Conservation (phyloP, 305 asterid genomes). For the Solanum hybrid region DNA sequence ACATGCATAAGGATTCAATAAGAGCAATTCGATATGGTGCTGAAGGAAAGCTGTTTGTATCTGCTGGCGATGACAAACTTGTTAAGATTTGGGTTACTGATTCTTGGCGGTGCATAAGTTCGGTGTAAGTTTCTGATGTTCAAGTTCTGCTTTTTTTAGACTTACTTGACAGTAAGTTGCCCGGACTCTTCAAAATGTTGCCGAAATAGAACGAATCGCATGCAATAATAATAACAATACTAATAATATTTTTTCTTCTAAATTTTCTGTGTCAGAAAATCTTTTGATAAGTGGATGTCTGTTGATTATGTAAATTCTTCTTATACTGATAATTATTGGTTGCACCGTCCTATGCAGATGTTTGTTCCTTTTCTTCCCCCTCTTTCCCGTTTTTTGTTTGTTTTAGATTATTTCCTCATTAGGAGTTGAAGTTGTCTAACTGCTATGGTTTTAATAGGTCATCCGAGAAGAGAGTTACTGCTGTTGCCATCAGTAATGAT, state of each 20-base stretch:
- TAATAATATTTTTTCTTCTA: background rate
- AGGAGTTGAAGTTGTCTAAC: background rate
- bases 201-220: background rate
- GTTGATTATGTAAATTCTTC: too few species aligned
- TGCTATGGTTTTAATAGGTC: slow-evolving; percentile 30
- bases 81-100: slow-evolving; percentile 73
- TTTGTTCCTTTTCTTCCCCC: too few species aligned
- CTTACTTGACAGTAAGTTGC: background rate
- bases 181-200: background rate
- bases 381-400: too few species aligned
- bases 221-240: background rate
- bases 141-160: background rate
- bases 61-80: slow-evolving; percentile 93
- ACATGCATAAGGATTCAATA: slow-evolving; percentile 56
- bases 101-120: slow-evolving; percentile 62
- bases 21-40: slow-evolving; percentile 68
- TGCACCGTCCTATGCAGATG: too few species aligned
- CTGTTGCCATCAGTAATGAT: slow-evolving; percentile 64
- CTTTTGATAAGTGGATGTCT: too few species aligned
- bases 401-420: too few species aligned
- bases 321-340: too few species aligned
- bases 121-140: slow-evolving; percentile 49
- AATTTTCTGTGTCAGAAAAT: too few species aligned
- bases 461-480: slow-evolving; percentile 92
- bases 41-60: slow-evolving; percentile 63